Base-by-base conservation (phyloP, 768 basidiomycete genomes). In the Russula abietina region DNA sequence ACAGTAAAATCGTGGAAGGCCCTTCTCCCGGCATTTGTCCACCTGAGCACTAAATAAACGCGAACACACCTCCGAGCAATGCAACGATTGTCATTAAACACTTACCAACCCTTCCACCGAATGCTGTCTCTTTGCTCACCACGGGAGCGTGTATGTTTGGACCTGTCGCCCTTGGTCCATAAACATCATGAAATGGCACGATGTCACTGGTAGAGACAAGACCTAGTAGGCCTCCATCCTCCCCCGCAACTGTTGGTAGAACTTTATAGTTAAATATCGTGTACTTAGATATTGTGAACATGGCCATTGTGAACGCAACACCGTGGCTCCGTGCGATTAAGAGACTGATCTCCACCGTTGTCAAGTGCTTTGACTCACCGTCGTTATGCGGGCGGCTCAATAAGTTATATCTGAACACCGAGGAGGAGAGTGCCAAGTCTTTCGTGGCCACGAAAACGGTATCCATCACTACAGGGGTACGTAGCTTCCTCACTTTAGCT, bases 91-190 rank as follows among this genome's bases (percentile, higher is more conserved):
- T 0, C 12, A 19, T 33, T 19, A 45, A 57, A 5, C 26, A 79
- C 90, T 61, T 64, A 93, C 93, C 85, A 24, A 87, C 77, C 26
- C 78, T 75, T 0, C 87, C 93, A 0, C 97, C 96, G 14, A 78
- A 73, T 0, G 88, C 69, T 0, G 95, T 98, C 75, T 99, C 97
- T 69, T 83, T 83, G 75, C 91, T 94, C 49, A 98, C 90, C 4
- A 99, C 90, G 16, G 98, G 75, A 10, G 86, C 94, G 67, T 97
- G 92, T n/a, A 98, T 83, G 70, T 95, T 80, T 2, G 87, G 81
- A 69, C 98, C 94, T 77, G 80, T 84, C 5, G 81, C 89, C 0
- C 97, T 97, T 14, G 97, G 97, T 2, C 97, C 97, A 69, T 85
- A 94, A 0, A 97, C 88, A 69, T 99, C 95, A 50, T 74, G 73